A percentile compares a stretch with the other conserved stretches of the same genome.
Conservation (phyloP, 1,139 yeast genomes). For the Pichia kudriavzevii region DNA sequence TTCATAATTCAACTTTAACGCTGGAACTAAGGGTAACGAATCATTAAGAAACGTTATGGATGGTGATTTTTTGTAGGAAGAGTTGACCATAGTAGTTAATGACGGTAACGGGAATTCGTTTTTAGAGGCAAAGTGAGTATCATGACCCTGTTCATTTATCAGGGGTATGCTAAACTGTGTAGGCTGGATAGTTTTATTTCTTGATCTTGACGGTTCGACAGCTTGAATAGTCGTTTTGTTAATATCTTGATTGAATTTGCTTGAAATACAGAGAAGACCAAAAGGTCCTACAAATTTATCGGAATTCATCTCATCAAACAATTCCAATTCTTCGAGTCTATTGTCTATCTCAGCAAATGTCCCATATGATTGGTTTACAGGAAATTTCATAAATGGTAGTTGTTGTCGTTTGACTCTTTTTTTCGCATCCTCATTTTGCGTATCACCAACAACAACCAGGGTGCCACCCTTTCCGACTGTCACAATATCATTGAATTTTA, state of each 20-base stretch:
- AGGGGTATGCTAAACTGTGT: too few species aligned
- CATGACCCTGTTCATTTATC: too few species aligned
- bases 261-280: constrained; percentile 45
- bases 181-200: too few species aligned
- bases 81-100: too few species aligned
- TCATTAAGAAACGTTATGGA: too few species aligned
- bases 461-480: constrained; percentile 18
- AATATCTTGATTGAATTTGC: too few species aligned
- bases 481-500: constrained; percentile 59
- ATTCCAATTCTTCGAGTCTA: constrained; percentile 50
- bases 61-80: too few species aligned
- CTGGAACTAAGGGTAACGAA: constrained; percentile 12
- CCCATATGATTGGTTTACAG: constrained; percentile 43
- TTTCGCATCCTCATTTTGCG: constrained; percentile 14
- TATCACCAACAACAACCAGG: neutral
- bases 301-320: constrained; percentile 27
- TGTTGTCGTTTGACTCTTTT: constrained; percentile 60
- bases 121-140: too few species aligned
- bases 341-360: constrained; percentile 75
- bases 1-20: constrained; percentile 9
- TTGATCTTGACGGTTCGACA: too few species aligned
- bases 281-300: constrained; percentile 51
- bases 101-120: too few species aligned
- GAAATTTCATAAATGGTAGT: constrained; percentile 64
- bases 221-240: too few species aligned